Evolutionary conservation across 352 stramenopile genomes (phyloP).

Genomic region (Phytophthora agathidicida): DNA sequence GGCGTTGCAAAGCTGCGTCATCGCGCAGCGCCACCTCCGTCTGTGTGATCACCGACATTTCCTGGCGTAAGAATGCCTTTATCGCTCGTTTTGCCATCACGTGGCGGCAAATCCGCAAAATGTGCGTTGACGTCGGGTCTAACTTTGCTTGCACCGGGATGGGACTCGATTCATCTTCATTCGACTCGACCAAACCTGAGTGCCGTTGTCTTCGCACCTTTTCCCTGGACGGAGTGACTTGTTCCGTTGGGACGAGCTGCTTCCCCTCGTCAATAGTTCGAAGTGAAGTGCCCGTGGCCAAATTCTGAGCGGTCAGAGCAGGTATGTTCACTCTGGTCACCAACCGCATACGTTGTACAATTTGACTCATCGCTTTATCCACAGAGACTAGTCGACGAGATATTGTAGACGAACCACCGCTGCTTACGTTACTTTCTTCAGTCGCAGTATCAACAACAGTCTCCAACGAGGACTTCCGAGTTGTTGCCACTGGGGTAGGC

Average conservation of each 20-base stretch:
- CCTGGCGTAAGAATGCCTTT: slow-evolving; percentile 63
- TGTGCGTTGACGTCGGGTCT: slow-evolving; percentile 59
- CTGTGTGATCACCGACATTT: slow-evolving; percentile 66
- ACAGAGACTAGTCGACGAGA: slow-evolving; percentile 57
- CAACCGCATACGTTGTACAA: slow-evolving; percentile 56
- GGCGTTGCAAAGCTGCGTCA: slow-evolving; percentile 47
- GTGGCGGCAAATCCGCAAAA: slow-evolving; percentile 75
- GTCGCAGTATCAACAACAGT: slow-evolving; percentile 10
- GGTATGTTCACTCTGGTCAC: slow-evolving; percentile 44
- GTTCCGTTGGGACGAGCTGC: slow-evolving; percentile 4
- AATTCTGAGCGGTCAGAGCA: slow-evolving; percentile 5
- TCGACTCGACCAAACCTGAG: slow-evolving; percentile 14
- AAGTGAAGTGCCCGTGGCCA: slow-evolving; percentile 44
- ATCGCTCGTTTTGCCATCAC: slow-evolving; percentile 76
- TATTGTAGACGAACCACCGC: slow-evolving; percentile 24
- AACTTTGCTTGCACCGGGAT: slow-evolving; percentile 35
- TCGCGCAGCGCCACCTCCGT: slow-evolving; percentile 57
- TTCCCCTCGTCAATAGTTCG: slow-evolving; percentile 44
- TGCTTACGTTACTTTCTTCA: neutral
- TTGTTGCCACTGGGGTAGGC: neutral
- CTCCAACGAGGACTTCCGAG: slow-evolving; percentile 19
- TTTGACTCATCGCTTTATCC: slow-evolving; percentile 71
- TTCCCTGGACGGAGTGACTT: neutral
- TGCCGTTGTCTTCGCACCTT: slow-evolving; percentile 16
- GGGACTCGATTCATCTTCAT: slow-evolving; percentile 22